Percentiles rank a stretch among this genome's conserved stretches.
Evolutionary conservation across 108 stramenopile genomes (phyloP).

Genomic region (Nannochloropsis salina): DNA sequence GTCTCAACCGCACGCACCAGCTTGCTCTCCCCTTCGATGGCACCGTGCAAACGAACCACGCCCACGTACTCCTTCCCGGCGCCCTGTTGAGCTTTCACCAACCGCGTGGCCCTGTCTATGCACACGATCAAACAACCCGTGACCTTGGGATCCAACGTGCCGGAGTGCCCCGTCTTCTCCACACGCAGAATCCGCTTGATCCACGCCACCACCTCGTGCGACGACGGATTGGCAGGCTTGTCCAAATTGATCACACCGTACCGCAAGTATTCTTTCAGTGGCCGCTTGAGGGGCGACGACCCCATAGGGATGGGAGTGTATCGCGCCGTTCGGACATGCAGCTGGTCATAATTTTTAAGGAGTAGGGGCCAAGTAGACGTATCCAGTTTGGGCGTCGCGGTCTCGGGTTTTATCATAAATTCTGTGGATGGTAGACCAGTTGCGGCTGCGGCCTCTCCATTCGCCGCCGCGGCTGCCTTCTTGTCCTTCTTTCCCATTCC

Average conservation of each 20-base stretch:
- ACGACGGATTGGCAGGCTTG: slow-evolving; percentile 96
- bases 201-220: slow-evolving; percentile 99
- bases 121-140: slow-evolving; percentile 99
- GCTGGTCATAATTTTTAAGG: slow-evolving; percentile 87
- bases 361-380: slow-evolving; percentile 84
- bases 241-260: slow-evolving; percentile 99
- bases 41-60: slow-evolving; percentile 91
- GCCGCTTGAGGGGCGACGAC: slow-evolving; percentile 84
- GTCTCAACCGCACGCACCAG: slow-evolving; percentile 87
- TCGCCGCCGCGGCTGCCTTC: background rate
- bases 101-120: slow-evolving; percentile 94
- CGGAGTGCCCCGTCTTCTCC: slow-evolving; percentile 98
- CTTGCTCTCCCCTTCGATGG: slow-evolving; percentile 67
- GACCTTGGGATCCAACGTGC: slow-evolving; percentile 99
- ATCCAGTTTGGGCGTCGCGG: slow-evolving; percentile 46
- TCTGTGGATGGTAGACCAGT: slow-evolving; percentile 38
- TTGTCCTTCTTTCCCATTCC: slow-evolving; percentile 37
- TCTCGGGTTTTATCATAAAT: slow-evolving; percentile 50
- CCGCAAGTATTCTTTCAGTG: slow-evolving; percentile 77
- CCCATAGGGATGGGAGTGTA: slow-evolving; percentile 98
- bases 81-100: slow-evolving; percentile 97
- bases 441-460: slow-evolving; percentile 14
- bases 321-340: slow-evolving; percentile 95
- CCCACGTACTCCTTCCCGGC: slow-evolving; percentile 99
- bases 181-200: slow-evolving; percentile 98